Evolutionary conservation across 2,329 filamentous ascomycete genomes (phyloP), one percentile per base, ranked within the genome.

Genomic region (Xylariales sp.): DNA sequence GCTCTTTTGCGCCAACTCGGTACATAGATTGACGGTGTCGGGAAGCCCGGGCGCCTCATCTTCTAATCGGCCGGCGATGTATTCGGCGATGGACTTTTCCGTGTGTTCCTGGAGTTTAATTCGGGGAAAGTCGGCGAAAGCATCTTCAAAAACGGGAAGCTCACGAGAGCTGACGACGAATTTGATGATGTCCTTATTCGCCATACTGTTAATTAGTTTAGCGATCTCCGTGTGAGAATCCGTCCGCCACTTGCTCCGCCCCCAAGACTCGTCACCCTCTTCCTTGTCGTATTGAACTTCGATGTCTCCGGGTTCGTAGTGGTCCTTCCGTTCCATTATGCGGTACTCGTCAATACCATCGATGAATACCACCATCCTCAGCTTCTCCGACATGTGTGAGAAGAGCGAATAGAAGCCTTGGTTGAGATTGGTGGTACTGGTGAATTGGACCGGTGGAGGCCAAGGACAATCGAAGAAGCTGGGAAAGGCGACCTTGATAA

Each of bases 301-400:
- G 32, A 78, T 71, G 36, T 76, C 74, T 7, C 66, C 66, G 5
- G 72, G 72, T 30, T 76, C 75, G 61, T 78, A 77, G 45, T 77
- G 75, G 53, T 77, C 75, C 54, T 77, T 76, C 34, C 75, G 74
- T 32, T 77, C 75, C 73, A 77, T 75, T 48, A 77, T 76, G 28
- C 76, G 75, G 50, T 77, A 78, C 52, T 78, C 76, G 41, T 78
- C 76, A n/a, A 77, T 72, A 4, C 72, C 75, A 45, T 78, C 76
- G 23, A 78, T 73, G 39, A 77, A 75, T 5, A 77, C 39, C 23
- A 76, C 72, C 32, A 78, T 65, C 2, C 74, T 69, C 3, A 77
- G 63, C 5, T 52, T 71, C 34, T 75, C 69, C 6, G 76, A 76
- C 71, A 76, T 73, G 52, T 76, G 72, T 18, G 76, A 64, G 54